These are phyloP conservation scores for Penicillium sp. DNA, from an alignment of 2,329 filamentous ascomycete species.

Conservation along the genomic window DNA sequence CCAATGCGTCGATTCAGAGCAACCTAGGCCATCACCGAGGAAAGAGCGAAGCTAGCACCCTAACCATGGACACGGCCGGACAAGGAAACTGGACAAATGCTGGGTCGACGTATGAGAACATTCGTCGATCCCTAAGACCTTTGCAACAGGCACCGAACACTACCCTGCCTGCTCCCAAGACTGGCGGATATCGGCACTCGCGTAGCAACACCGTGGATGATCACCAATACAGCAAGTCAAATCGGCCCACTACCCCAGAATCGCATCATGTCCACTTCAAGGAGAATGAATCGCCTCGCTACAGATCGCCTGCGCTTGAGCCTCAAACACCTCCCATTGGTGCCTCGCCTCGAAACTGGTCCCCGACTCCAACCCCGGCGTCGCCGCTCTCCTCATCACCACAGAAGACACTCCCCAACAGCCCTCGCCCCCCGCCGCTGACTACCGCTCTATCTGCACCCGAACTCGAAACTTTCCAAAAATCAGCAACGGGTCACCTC, in stretches of 20 bases:
- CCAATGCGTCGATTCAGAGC: slow-evolving; percentile 61
- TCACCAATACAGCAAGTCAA: slow-evolving; percentile 35
- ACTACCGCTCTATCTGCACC: slow-evolving; percentile 58
- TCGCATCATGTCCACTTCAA: slow-evolving; percentile 26
- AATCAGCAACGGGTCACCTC: slow-evolving; percentile 86
- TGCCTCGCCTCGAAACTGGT: slow-evolving; percentile 23
- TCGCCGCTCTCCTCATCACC: slow-evolving; percentile 31
- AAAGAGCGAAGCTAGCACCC: slow-evolving; percentile 65
- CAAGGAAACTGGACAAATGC: slow-evolving; percentile 39
- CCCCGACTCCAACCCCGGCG: slow-evolving; percentile 23
- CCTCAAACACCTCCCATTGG: slow-evolving; percentile 23
- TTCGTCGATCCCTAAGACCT: slow-evolving; percentile 74
- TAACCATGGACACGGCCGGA: slow-evolving; percentile 21
- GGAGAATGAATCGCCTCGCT: slow-evolving; percentile 30
- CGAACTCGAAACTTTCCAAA: slow-evolving; percentile 77
- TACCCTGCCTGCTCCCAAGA: slow-evolving; percentile 38
- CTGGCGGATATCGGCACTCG: slow-evolving; percentile 39
- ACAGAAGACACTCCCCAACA: slow-evolving; percentile 28
- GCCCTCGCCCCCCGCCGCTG: slow-evolving; percentile 31
- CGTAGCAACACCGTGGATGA: slow-evolving; percentile 67
- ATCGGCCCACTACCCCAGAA: slow-evolving; percentile 34
- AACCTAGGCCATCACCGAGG: slow-evolving; percentile 66
- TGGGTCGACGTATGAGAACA: slow-evolving; percentile 67
- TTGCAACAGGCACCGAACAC: slow-evolving; percentile 64
- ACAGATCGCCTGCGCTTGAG: slow-evolving; percentile 18